Evolutionary conservation across 176 grass and related monocot species (phyloP), one percentile per base, ranked within the genome.

Genomic region (Ensete ventricosum): DNA sequence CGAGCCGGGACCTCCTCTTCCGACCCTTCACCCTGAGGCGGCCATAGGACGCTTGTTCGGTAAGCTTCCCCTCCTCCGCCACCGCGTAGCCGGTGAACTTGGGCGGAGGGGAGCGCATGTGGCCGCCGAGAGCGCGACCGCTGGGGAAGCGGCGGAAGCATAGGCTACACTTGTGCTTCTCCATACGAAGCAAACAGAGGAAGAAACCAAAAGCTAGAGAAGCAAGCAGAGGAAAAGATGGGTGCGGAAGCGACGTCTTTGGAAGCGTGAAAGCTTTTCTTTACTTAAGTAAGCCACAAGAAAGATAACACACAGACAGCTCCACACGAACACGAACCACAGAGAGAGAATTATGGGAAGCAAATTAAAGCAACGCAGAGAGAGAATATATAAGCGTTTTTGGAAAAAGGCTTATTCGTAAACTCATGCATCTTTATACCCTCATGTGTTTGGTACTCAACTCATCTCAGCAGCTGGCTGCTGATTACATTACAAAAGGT

Each of bases 91-190:
- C 73, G 11, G 73, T 81, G 82, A 87, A 49, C 78, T 76, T 34
- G 25, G 67, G 78, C 78, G 20, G 78, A 79, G 86, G 83, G 51
- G 79, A 88, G 59, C 89, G 85, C 85, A 87, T 93, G 88, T 97
- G 90, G 55, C 90, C 84, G 8, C 86, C 79, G 27, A 97, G 86
- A 34, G 89, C 87, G 24, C 88, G 91, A 78, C 95, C 95, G 67
- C 91, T 99, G 54, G 85, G 71, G 88, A 99, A 99, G 65, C 84
- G 81, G 66, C 96, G 88, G 82, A 85, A 91, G 78, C 96, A 99
- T 64, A 94, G 88, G 84, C 87, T 91, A 86, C 96, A 99, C 63
- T 82, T 80, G 82, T 99, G 86, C 84, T 79, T 81, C 74, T 84
- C 79, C 96, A 94, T 93, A 74, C 74, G 23, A 43, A 26, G 83